Conservation (phyloP, 1,284 basidiomycete genomes). For the Marasmius tenuissimus region DNA sequence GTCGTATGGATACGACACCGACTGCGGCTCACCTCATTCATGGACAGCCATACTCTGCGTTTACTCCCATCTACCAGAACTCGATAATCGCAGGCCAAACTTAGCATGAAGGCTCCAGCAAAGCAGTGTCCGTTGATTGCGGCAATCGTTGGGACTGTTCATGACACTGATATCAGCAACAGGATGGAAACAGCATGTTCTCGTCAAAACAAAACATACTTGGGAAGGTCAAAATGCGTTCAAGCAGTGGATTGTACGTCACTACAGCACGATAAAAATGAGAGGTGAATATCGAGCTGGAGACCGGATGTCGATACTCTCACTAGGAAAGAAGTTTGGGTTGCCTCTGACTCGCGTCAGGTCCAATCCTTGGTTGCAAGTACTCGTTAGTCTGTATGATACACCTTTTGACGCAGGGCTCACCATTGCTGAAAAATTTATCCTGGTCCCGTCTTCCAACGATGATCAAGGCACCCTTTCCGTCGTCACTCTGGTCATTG, state of each 20-base stretch:
- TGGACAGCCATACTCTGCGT: conserved; percentile 82
- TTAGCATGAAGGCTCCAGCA: conserved; percentile 82
- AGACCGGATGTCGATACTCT: too few species aligned
- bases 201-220: conserved; percentile 42
- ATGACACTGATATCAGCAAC: conserved; percentile 6
- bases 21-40: conserved; percentile 77
- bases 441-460: conserved; percentile 72
- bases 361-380: conserved; percentile 60
- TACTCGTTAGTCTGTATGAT: background rate
- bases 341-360: conserved; percentile 63
- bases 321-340: conserved; percentile 76
- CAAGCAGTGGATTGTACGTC: conserved; percentile 54
- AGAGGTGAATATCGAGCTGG: too few species aligned
- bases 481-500: conserved; percentile 38
- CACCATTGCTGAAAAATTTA: conserved; percentile 91
- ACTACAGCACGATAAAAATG: conserved; percentile 29
- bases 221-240: conserved; percentile 65
- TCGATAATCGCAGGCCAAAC: conserved; percentile 86
- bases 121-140: conserved; percentile 93
- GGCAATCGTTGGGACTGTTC: conserved; percentile 76
- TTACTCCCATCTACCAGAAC: conserved; percentile 83
- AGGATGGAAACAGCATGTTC: background rate
- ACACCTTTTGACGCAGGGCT: conserved; percentile 9
- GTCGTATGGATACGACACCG: conserved; percentile 14
- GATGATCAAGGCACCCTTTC: conserved; percentile 74